A percentile compares a stretch with the other conserved stretches of the same genome.
Evolutionary conservation across 495 filamentous ascomycete species (phyloP).

Genomic region (Penicillium paradoxum): DNA sequence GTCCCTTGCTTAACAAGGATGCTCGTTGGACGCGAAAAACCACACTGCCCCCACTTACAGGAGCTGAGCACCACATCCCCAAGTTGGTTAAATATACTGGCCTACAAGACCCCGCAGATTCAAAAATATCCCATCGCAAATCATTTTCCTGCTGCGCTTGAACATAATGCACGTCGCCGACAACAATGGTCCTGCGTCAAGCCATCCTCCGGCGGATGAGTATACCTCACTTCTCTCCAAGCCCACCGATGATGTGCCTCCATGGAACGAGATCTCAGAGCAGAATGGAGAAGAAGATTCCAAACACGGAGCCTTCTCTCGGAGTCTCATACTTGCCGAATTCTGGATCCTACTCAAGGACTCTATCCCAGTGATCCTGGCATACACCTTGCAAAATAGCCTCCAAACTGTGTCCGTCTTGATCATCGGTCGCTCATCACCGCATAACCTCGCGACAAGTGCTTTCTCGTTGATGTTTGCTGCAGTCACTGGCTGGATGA

Average conservation of each 20-base stretch:
- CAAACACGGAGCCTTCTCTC: background rate
- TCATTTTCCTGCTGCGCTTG: background rate
- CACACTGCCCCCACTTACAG: background rate
- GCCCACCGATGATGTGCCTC: slow-evolving; percentile 13
- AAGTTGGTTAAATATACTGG: background rate
- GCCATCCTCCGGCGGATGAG: slow-evolving; percentile 29
- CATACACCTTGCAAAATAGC: slow-evolving; percentile 85
- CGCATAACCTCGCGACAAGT: slow-evolving; percentile 74
- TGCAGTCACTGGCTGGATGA: slow-evolving; percentile 84
- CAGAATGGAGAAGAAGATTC: slow-evolving; percentile 1
- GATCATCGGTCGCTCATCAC: slow-evolving; percentile 75
- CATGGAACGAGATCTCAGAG: slow-evolving; percentile 1
- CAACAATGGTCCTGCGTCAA: background rate
- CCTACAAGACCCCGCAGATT: no score
- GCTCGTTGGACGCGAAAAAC: background rate
- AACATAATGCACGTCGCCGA: background rate
- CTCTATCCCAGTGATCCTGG: slow-evolving; percentile 78
- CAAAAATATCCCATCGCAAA: background rate
- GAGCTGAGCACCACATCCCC: background rate
- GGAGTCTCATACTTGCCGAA: slow-evolving; percentile 49
- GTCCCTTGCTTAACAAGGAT: background rate
- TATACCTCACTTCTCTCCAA: slow-evolving; percentile 47
- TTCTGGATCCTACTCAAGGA: slow-evolving; percentile 63
- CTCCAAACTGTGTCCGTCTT: slow-evolving; percentile 82
- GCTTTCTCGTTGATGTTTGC: slow-evolving; percentile 96